phyloP scores from a whole-genome alignment of 768 basidiomycete genomes.

The Naematelia encephala region DNA sequence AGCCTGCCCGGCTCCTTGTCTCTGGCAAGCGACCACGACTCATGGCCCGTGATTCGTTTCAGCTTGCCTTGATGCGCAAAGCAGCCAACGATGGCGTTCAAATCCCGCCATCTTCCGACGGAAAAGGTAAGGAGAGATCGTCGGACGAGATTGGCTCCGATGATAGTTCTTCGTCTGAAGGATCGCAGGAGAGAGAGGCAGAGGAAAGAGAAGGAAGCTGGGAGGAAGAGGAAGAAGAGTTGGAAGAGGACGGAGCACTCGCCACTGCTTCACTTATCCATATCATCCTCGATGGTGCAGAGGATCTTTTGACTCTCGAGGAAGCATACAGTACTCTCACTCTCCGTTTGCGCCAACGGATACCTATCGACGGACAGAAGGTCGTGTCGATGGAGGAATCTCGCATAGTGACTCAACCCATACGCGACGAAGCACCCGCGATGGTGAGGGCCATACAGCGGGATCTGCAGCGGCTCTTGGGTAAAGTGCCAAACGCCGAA shows the following conservation, averaged over 20 bases:
- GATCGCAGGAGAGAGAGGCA: not conserved
- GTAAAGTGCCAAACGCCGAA: slow-evolving; percentile 29
- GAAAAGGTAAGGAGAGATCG: slow-evolving; percentile 10
- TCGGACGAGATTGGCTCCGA: slow-evolving; percentile 31
- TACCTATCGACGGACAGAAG: slow-evolving; percentile 1
- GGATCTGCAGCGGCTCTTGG: slow-evolving; percentile 38
- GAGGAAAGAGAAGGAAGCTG: slow-evolving; percentile 15
- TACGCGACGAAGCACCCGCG: slow-evolving; percentile 37
- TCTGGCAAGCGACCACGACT: slow-evolving; percentile 36
- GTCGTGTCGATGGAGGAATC: slow-evolving; percentile 5
- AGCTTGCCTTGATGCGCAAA: slow-evolving; percentile 27
- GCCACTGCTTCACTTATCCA: slow-evolving; percentile 34
- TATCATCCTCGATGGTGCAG: slow-evolving; percentile 42
- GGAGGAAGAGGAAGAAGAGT: slow-evolving; percentile 29
- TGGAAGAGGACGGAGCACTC: slow-evolving; percentile 29
- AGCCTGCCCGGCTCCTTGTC: slow-evolving; percentile 37
- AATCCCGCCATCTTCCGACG: slow-evolving; percentile 2
- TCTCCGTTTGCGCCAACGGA: slow-evolving; percentile 20
- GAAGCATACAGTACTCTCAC: slow-evolving; percentile 46
- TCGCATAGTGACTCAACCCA: slow-evolving; percentile 24
- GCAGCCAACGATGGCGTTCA: slow-evolving; percentile 15
- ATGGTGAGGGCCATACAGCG: slow-evolving; percentile 41
- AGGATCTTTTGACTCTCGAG: slow-evolving; percentile 48
- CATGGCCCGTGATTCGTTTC: slow-evolving; percentile 38
- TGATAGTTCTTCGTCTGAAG: slow-evolving; percentile 20